Percentiles rank a stretch among this genome's conserved stretches.
Conservation (phyloP, 2,329 filamentous ascomycete genomes). For the Rutstroemia sp. region DNA sequence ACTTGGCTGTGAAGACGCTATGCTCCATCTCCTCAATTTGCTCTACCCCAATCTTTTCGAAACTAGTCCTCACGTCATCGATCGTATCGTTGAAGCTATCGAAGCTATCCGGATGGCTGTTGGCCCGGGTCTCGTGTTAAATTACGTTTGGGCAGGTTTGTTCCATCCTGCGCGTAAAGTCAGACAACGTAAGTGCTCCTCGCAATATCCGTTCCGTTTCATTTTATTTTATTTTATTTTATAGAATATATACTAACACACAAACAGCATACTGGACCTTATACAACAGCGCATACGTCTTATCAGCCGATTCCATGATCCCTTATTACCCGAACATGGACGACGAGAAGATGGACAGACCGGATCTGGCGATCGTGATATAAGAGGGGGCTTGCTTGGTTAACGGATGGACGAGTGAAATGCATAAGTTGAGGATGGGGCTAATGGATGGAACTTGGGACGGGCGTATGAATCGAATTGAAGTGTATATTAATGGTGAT, state of each 20-base stretch:
- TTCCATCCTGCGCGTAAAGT: slow-evolving; percentile 98
- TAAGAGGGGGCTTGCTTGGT: slow-evolving; percentile 32
- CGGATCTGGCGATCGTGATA: slow-evolving; percentile 77
- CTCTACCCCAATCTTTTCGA: slow-evolving; percentile 97
- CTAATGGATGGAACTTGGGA: too few species aligned
- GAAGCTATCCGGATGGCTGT: slow-evolving; percentile 92
- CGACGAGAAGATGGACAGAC: slow-evolving; percentile 69
- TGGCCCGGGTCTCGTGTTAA: slow-evolving; percentile 86
- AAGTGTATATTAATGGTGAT: too few species aligned
- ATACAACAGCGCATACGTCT: slow-evolving; percentile 96
- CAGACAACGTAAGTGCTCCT: slow-evolving; percentile 45
- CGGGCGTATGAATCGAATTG: too few species aligned
- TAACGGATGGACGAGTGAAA: too few species aligned
- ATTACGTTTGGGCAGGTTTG: slow-evolving; percentile 95
- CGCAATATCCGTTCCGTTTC: background rate
- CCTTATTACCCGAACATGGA: slow-evolving; percentile 89
- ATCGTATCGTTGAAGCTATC: slow-evolving; percentile 94
- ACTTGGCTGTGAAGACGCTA: slow-evolving; percentile 93
- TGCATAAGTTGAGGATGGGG: too few species aligned
- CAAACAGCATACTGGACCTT: slow-evolving; percentile 74
- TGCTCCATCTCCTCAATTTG: slow-evolving; percentile 94
- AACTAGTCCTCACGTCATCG: slow-evolving; percentile 96
- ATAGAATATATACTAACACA: background rate
- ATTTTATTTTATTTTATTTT: background rate
- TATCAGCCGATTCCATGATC: slow-evolving; percentile 87